These are phyloP conservation scores for Licmophora abbreviata DNA, from an alignment of 108 stramenopile genomes.

Conservation along the genomic window DNA sequence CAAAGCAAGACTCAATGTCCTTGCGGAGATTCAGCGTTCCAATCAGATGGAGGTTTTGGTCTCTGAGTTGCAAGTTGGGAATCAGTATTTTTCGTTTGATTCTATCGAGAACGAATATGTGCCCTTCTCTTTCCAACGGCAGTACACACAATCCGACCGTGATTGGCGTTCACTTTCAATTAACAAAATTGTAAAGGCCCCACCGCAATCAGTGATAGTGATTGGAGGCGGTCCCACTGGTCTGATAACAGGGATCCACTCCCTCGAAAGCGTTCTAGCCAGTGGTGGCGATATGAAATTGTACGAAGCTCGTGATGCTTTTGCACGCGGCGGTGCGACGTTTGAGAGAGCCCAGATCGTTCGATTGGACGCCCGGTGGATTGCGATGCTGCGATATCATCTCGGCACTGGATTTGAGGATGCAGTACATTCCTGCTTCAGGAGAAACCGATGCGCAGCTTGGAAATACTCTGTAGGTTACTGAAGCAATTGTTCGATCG, in stretches of 20 bases:
- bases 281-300: constrained; percentile 25
- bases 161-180: constrained; percentile 15
- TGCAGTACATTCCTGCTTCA: constrained; percentile 20
- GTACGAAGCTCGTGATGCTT: constrained; percentile 21
- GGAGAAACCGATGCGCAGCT: constrained; percentile 25
- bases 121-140: constrained; percentile 13
- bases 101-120: constrained; percentile 6
- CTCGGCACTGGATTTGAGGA: constrained; percentile 26
- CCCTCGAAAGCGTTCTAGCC: constrained; percentile 18
- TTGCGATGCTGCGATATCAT: constrained; percentile 29
- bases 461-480: constrained; percentile 24
- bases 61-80: constrained; percentile 17
- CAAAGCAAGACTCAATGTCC: constrained; percentile 20
- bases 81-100: constrained; percentile 16
- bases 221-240: constrained; percentile 27
- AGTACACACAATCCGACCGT: constrained; percentile 14
- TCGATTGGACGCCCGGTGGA: constrained; percentile 28
- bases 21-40: constrained; percentile 17
- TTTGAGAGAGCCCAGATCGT: constrained; percentile 32
- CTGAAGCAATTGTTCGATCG: too few relatives aligned
- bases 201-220: constrained; percentile 18
- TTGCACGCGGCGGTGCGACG: constrained; percentile 8
- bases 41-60: constrained; percentile 13
- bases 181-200: constrained; percentile 15
- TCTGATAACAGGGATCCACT: constrained; percentile 22